Conservation (phyloP, 495 filamentous ascomycete genomes). For the Hamigera avellanea region DNA sequence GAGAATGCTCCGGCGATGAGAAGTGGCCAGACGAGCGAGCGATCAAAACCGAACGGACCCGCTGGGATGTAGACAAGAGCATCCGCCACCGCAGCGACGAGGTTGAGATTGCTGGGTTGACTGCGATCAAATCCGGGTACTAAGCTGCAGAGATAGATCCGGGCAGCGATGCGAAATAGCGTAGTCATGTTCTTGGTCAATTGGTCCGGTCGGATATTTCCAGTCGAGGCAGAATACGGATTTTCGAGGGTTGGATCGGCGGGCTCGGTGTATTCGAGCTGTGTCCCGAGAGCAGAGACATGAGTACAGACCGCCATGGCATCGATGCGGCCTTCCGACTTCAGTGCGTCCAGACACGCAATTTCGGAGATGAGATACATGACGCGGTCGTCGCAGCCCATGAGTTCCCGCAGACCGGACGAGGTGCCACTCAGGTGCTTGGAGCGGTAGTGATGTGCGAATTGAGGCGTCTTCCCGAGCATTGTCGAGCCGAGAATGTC, state of each 20-base stretch:
- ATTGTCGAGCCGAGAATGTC: conserved; percentile 94
- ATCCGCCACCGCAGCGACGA: conserved; percentile 61
- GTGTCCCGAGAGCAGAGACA: conserved; percentile 66
- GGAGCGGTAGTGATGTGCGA: conserved; percentile 83
- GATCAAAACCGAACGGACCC: conserved; percentile 74
- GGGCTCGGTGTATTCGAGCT: conserved; percentile 70
- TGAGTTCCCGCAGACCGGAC: conserved; percentile 77
- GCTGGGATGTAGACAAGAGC: conserved; percentile 69
- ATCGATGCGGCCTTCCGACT: conserved; percentile 64
- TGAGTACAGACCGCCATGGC: conserved; percentile 75
- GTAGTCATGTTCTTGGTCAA: conserved; percentile 77
- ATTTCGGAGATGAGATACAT: conserved; percentile 99
- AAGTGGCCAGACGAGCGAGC: conserved; percentile 85
- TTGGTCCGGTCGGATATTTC: conserved; percentile 67
- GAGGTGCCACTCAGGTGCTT: conserved; percentile 68
- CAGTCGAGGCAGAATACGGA: conserved; percentile 41
- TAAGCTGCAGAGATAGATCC: conserved; percentile 89
- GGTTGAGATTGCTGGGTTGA: conserved; percentile 54
- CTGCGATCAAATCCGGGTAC: conserved; percentile 75
- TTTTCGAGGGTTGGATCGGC: conserved; percentile 41
- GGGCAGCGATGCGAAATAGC: conserved; percentile 82
- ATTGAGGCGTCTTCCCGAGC: conserved; percentile 70
- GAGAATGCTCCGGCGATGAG: conserved; percentile 74
- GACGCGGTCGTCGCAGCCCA: conserved; percentile 95
- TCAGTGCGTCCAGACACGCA: conserved; percentile 84